Conservation (phyloP, 768 basidiomycete genomes). For the Pilatotrama ljubarskyi region DNA sequence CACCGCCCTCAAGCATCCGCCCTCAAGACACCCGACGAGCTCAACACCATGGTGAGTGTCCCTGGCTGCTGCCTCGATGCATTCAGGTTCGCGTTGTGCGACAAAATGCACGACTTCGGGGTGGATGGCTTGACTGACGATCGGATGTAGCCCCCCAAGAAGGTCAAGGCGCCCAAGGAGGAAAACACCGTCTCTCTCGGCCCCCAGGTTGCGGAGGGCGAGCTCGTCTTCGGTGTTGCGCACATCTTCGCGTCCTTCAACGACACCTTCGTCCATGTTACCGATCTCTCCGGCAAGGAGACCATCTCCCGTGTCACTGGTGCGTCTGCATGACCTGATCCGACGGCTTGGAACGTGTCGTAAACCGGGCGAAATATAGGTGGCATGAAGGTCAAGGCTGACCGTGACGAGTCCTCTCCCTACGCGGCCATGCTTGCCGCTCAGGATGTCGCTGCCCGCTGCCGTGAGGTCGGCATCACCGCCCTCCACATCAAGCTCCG, state of each 20-base stretch:
- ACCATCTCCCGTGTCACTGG: conserved; percentile 99
- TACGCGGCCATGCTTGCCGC: conserved; percentile 98
- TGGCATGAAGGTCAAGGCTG: conserved; percentile 99
- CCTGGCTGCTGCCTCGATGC: not conserved
- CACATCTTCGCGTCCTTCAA: conserved; percentile 99
- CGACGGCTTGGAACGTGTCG: not conserved
- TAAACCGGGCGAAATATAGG: conserved; percentile 41
- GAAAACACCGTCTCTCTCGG: conserved; percentile 89
- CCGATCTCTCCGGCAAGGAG: conserved; percentile 98
- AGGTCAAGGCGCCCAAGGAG: conserved; percentile 74
- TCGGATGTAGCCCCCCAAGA: conserved; percentile 81
- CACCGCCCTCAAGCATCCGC: conserved; percentile 23
- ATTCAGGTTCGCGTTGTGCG: not conserved
- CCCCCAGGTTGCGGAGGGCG: conserved; percentile 94
- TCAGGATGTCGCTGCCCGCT: conserved; percentile 93
- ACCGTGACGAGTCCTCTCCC: conserved; percentile 98
- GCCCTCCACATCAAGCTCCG: conserved; percentile 99
- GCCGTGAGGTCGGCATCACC: conserved; percentile 98
- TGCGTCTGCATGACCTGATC: conserved; percentile 36
- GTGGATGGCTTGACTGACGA: conserved; percentile 55
- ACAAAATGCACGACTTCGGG: conserved; percentile 8
- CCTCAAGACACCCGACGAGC: conserved; percentile 31
- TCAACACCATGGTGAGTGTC: conserved; percentile 41
- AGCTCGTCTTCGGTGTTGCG: conserved; percentile 96
- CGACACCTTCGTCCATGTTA: conserved; percentile 99